phyloP scores from a whole-genome alignment of 345 rosid species.

The Populus nigra region DNA sequence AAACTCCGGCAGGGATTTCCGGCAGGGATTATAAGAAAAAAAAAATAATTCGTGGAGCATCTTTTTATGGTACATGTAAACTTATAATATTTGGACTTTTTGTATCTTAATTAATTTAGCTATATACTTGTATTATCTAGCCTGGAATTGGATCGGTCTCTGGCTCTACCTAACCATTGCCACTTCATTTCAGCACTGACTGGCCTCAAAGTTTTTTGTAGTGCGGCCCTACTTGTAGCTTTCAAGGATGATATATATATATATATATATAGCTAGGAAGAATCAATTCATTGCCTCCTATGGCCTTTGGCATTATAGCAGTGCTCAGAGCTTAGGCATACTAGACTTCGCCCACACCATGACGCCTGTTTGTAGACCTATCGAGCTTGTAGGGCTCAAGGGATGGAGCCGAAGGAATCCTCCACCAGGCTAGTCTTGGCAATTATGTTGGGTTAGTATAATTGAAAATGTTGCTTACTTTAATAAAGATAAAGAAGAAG shows the following conservation, averaged over 20 bases:
- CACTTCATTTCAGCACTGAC: not conserved
- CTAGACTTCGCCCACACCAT: not conserved
- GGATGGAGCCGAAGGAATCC: not conserved
- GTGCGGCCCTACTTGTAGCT: not conserved
- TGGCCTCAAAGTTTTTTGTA: not conserved
- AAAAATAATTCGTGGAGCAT: no score
- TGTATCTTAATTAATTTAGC: no score
- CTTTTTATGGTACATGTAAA: no score
- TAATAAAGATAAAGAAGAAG: no score
- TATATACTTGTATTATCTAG: no score
- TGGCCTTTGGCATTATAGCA: no score
- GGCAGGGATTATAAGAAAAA: no score
- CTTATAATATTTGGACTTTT: no score
- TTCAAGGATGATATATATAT: not conserved
- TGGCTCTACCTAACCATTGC: not conserved
- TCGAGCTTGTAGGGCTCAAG: not conserved
- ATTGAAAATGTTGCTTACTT: not conserved
- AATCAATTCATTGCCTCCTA: not conserved
- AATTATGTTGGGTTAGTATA: not conserved
- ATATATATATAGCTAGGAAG: no score
- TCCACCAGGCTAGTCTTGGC: not conserved
- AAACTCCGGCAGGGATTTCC: no score
- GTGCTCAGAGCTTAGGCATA: not conserved
- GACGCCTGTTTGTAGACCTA: not conserved
- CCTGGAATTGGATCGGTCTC: no score